phyloP scores from a whole-genome alignment of 768 basidiomycete species.

The Suillus americanus region DNA sequence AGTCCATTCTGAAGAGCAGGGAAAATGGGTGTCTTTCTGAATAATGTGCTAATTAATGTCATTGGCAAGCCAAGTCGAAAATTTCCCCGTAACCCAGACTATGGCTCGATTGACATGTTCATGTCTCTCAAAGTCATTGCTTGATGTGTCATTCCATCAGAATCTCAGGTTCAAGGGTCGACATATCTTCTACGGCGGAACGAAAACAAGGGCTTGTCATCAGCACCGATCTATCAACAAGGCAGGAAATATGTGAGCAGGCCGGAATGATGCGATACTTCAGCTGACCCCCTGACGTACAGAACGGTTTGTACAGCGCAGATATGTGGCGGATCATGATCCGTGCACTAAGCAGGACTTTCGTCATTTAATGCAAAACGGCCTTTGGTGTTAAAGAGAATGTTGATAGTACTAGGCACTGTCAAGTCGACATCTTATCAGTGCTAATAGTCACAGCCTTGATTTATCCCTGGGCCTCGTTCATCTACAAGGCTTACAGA shows the following conservation, averaged over 20 bases:
- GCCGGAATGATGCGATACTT: neutral
- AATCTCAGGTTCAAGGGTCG: neutral
- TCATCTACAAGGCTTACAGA: constrained; percentile 52
- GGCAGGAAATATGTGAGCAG: constrained; percentile 52
- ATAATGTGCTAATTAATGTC: constrained; percentile 48
- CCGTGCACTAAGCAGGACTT: constrained; percentile 56
- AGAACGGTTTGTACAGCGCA: constrained; percentile 52
- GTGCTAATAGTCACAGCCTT: constrained; percentile 47
- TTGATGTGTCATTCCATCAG: constrained; percentile 42
- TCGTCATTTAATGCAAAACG: constrained; percentile 72
- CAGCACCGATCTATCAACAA: constrained; percentile 61
- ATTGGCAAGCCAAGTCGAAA: constrained; percentile 42
- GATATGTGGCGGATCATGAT: constrained; percentile 54
- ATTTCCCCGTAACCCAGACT: constrained; percentile 48
- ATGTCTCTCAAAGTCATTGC: constrained; percentile 68
- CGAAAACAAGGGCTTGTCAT: constrained; percentile 57
- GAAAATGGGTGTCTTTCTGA: constrained; percentile 70
- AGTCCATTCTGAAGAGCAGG: constrained; percentile 39
- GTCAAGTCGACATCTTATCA: constrained; percentile 60
- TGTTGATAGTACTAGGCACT: constrained; percentile 66
- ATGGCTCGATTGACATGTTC: constrained; percentile 49
- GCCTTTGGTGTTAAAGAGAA: constrained; percentile 60
- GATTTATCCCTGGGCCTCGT: constrained; percentile 42
- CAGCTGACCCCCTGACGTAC: constrained; percentile 36
- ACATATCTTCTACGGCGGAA: constrained; percentile 68